These are phyloP conservation scores for Globisporangium nagaii DNA, from an alignment of 352 stramenopile genomes.

Conservation along the genomic window DNA sequence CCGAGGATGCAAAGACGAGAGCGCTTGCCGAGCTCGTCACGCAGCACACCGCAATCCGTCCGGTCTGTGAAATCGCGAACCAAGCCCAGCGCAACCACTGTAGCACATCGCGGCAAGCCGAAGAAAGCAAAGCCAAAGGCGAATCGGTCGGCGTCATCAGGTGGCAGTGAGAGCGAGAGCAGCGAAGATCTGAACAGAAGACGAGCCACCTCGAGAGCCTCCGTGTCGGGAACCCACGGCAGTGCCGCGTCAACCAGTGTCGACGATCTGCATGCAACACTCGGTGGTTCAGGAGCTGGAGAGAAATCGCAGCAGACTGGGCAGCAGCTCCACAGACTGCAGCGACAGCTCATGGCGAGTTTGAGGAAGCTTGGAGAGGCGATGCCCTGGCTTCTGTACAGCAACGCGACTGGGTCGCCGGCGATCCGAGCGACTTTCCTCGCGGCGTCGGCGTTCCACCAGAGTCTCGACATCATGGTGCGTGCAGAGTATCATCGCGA, in stretches of 20 bases:
- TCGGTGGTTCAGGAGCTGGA: neutral
- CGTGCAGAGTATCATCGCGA: neutral
- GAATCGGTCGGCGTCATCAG: neutral
- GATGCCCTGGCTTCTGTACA: slow-evolving; percentile 15
- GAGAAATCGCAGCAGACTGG: neutral
- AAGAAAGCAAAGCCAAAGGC: neutral
- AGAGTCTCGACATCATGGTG: slow-evolving; percentile 32
- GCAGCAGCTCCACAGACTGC: slow-evolving; percentile 1
- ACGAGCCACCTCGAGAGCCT: neutral
- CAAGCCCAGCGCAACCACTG: neutral
- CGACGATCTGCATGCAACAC: neutral
- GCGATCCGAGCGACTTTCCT: slow-evolving; percentile 34
- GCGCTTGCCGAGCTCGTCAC: neutral
- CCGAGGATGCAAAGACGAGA: neutral
- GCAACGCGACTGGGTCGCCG: slow-evolving; percentile 1
- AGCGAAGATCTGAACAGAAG: neutral
- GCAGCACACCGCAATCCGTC: neutral
- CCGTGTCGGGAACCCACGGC: neutral
- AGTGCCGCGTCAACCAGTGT: neutral
- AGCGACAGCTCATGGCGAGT: neutral
- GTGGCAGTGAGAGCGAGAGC: neutral
- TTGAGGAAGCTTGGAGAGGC: slow-evolving; percentile 14
- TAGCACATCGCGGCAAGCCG: neutral
- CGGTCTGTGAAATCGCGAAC: slow-evolving; percentile 5
- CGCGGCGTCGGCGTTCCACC: slow-evolving; percentile 29